Evolutionary conservation across 169 alveolate genomes (phyloP), one percentile per base, ranked within the genome.

Genomic region (Eimeria nieschulzi): DNA sequence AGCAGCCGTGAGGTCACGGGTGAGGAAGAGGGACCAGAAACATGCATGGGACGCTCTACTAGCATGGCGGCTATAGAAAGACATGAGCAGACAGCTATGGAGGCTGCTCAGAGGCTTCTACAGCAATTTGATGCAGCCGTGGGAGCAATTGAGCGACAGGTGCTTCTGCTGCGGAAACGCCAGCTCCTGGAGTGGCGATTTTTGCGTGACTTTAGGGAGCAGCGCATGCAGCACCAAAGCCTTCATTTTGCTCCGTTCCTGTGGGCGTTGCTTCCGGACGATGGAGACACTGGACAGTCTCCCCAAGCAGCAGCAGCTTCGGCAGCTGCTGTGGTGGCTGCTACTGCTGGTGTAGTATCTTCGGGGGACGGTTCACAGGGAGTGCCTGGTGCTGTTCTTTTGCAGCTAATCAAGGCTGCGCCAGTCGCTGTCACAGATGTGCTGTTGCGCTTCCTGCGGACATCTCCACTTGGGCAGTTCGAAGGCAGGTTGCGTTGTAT

Each of bases 131-230:
- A 90, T 26, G 83, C 90, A 2, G 93, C 93, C 23, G 86, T 80
- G 53, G 84, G 21, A 0, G 93, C 85, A 5, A 91, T 91, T 13
- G 87, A 91, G 75, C 9, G 94, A 17, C 91, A 80, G 80, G 94
- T 91, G 82, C 53, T 91, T 59, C 70, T 80, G 64, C 94, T 91
- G 83, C 94, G 94, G 46, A 25, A 53, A 63, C 91, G 94, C 7
- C 91, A 91, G 87, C 91, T 91, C 55, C 86, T 70, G 55, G 94
- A 91, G 83, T 91, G 94, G 94, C 86, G 87, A 53, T 72, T 55
- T 19, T 53, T 90, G 78, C 46, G 93, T 9, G 86, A 80, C 15
- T 90, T 90, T 79, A 72, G 91, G 61, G 93, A 90, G 39, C 73
- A 90, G 80, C 85, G 85, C 64, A 70, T 63, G 80, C 71, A 55